Base-by-base conservation (phyloP, 495 filamentous ascomycete genomes). In the Rusavskia elegans region DNA sequence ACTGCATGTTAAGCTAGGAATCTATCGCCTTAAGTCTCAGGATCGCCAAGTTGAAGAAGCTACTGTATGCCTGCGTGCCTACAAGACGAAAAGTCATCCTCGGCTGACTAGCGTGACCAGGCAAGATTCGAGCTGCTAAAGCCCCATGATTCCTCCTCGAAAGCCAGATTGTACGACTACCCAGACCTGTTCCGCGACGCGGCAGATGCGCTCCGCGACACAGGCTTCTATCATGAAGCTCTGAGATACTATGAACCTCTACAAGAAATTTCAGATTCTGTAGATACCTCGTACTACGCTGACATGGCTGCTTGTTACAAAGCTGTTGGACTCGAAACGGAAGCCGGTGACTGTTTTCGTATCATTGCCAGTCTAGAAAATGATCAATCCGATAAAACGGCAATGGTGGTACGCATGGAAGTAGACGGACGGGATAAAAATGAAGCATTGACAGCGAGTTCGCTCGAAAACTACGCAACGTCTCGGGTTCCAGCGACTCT, bases 1-100 rank as follows among this genome's bases (percentile, higher is more conserved):
- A 54, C 63, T 97, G 35, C 78, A 89, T n/a, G 77, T 87, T 16
- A 95, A 88, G 64, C 68, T 98, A 53, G 90, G 87, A 10, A 59
- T 92, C 4, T 93, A 84, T 63, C 77, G 93, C 23, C 64, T 93
- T 35, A 81, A 78, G 45, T 69, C 84, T 56, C 78, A 77, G 0
- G 63, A 68, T 27, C 58, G 61, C 7, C 63, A 89, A 52, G 65
- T 80, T 37, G 67, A 76, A n/a, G 90, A 97, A 68, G 89, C 87
- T 19, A 67, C 84, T 65, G 83, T 86, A 71, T 73, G 76, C 68
- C 21, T 49, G 27, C 39, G 9, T 13, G 17, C 10, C 10, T 35
- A 35, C 32, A 35, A 35, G 9, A 35, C 32, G 32, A 11, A 4
- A 30, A 35, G 9, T 35, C 32, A 35, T 35, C 32, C 32, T 13